Conservation (phyloP, 805 yeast species). For the Hermanozyma aechmeae region DNA sequence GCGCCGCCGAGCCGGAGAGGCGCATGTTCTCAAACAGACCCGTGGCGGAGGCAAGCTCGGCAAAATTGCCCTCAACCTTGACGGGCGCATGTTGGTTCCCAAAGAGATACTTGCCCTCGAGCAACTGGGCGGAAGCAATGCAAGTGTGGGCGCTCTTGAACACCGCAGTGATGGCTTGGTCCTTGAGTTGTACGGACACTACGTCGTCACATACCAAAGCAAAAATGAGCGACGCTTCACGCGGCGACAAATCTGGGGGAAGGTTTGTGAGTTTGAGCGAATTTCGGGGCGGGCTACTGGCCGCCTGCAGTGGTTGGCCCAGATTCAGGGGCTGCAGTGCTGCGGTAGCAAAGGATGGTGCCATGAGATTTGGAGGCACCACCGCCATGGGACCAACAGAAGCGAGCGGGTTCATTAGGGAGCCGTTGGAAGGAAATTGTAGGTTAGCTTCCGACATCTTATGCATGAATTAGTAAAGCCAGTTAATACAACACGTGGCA, state of each 20-base stretch:
- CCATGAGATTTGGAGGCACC: constrained; percentile 1
- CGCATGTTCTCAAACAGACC: constrained; percentile 16
- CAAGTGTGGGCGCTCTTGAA: constrained; percentile 31
- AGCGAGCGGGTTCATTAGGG: constrained; percentile 5
- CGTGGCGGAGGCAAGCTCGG: constrained; percentile 9
- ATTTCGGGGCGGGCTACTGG: constrained; percentile 2
- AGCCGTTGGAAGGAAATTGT: constrained; percentile 6
- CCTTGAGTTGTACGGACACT: constrained; percentile 37
- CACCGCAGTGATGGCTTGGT: constrained; percentile 22
- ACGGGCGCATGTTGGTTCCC: constrained; percentile 27
- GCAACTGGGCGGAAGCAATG: constrained; percentile 28
- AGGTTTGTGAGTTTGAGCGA: constrained; percentile 35
- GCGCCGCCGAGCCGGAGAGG: constrained; percentile 16
- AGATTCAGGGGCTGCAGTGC: too few relatives aligned
- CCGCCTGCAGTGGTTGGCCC: too few relatives aligned
- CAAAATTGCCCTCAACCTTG: constrained; percentile 17
- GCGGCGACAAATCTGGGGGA: constrained; percentile 52
- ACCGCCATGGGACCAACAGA: constrained; percentile 3
- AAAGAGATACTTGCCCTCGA: constrained; percentile 31
- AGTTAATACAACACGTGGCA: too few relatives aligned
- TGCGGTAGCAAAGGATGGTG: neutral
- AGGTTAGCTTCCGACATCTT: constrained; percentile 7
- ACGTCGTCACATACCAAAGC: constrained; percentile 59
- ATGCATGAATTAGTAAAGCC: too few relatives aligned
- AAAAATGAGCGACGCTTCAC: constrained; percentile 63